Base-by-base conservation (phyloP, 495 filamentous ascomycete genomes). In the Evernia prunastri region DNA sequence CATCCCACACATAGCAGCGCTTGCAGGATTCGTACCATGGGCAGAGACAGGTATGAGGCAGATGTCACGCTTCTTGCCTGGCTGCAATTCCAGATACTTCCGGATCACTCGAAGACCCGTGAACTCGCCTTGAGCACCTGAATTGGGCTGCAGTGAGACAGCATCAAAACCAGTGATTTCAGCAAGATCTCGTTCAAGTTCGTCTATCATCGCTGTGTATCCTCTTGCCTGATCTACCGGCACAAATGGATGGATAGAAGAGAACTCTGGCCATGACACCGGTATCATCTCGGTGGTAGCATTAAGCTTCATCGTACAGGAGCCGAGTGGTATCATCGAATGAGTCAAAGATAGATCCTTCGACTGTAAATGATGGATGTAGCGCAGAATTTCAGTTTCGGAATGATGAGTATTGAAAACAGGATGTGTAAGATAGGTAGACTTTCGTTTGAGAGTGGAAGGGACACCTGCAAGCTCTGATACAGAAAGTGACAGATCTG, bases 221-320 rank as follows among this genome's bases (percentile, higher is more conserved):
- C 90, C 92, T 64, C 79, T 74, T 15, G 85, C 82, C 66, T 87
- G 79, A 35, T 83, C 75, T 2, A 76, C 67, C 1, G 89, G 88
- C 27, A 84, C 84, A 69, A 91, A 91, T 4, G 94, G 94, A 75
- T 98, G 94, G 35, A 97, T 84, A 56, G 88, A 85, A 54, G 90
- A 84, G 75, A 96, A 93, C 69, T 92, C 87, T 15, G 88, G 87
- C 80, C 86, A 90, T 2, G 91, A 92, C 62, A 97, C 80, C 25
- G 94, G 89, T 13, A 90, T 83, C 90, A 95, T 97, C 74, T 97
- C 93, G 20, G 90, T 89, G 39, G 93, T 95, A 63, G 89, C 91
- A 72, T 98, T 98, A 51, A 98, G 86, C 81, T 98, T 98, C 94
- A 98, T 98, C 29, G 94, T 98, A 80, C 94, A 98, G 23, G 95